Evolutionary conservation across 257 asterid species (phyloP), one percentile per base, ranked within the genome.

Genomic region (Solanum rostratum): DNA sequence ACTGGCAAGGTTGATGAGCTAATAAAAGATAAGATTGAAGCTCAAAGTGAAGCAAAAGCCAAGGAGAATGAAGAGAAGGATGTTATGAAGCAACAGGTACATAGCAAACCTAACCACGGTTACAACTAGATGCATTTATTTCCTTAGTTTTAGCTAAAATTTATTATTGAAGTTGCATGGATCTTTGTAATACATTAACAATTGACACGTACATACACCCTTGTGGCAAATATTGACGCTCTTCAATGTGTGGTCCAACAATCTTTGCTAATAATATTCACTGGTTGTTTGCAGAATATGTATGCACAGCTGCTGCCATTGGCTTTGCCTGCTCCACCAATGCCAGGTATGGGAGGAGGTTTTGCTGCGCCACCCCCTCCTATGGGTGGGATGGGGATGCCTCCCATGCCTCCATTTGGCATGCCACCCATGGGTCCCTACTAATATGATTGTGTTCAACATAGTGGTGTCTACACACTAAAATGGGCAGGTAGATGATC

Each of bases 321-420:
- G 90, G 99, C 99, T 63, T 89, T 97, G 88, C 99, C 99, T 19
- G 99, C 99, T 15, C 99, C 99, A 24, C 98, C 98, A 70, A 92
- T 93, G 97, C 92, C 97, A 1, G 97, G 98, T 11, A 89, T 92
- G 96, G 97, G 94, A 46, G 97, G 94, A 19, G 96, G 95, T 76
- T 93, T 76, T 73, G 87, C 84, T 20, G 87, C 90, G 50, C 93
- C 95, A 18, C 98, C 90, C 46, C 94, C 92, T 53, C 93, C 89
- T 24, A 91, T 92, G 97, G 92, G 90, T 29, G 95, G 98, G 84
- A 92, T 92, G 96, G 97, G 98, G 65, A 96, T 96, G 98, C 97
- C 98, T 24, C 96, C 97, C 39, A 94, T 93, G 98, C 95, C 96
- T 19, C 94, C 97, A 19, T 95, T 90, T 84, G 98, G 99, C 88